These are phyloP conservation scores for Fusarium pininemorale DNA, from an alignment of 2,329 filamentous ascomycete species.

Conservation along the genomic window DNA sequence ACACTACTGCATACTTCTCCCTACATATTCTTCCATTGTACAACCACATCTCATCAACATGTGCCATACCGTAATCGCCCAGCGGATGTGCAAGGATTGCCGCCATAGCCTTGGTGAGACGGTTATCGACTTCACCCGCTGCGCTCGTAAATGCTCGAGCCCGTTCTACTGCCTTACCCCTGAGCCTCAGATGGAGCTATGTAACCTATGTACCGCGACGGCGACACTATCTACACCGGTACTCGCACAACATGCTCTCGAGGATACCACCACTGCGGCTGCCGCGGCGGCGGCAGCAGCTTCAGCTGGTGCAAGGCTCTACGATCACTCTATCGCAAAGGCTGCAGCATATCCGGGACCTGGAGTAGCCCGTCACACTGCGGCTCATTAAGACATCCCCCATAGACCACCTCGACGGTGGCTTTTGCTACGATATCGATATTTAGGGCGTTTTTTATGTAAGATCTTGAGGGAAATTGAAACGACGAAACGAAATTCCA, in stretches of 20 bases:
- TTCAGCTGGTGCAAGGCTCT: slow-evolving; percentile 22
- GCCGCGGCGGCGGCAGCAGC: slow-evolving; percentile 17
- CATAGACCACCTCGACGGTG: background rate
- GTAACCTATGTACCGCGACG: slow-evolving; percentile 37
- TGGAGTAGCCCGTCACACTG: slow-evolving; percentile 17
- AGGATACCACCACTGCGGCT: slow-evolving; percentile 16
- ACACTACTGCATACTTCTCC: slow-evolving; percentile 1
- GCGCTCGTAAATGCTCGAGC: slow-evolving; percentile 44
- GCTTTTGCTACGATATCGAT: background rate
- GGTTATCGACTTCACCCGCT: slow-evolving; percentile 43
- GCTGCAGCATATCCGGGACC: slow-evolving; percentile 22
- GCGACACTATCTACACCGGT: slow-evolving; percentile 39
- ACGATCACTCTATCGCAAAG: slow-evolving; percentile 32
- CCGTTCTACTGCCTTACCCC: slow-evolving; percentile 45
- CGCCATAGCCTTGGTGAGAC: slow-evolving; percentile 41
- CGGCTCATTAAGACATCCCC: slow-evolving; percentile 18
- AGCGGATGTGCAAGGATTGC: slow-evolving; percentile 44
- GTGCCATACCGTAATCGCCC: slow-evolving; percentile 45
- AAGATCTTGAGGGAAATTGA: slow-evolving; percentile 29
- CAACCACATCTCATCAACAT: slow-evolving; percentile 33
- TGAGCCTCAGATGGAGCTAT: slow-evolving; percentile 41
- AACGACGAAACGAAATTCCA: slow-evolving; percentile 25
- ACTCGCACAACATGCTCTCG: slow-evolving; percentile 36
- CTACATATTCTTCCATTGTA: background rate
- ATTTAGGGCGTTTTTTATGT: slow-evolving; percentile 19